Percentiles rank a stretch among this genome's conserved stretches.
These are phyloP conservation scores for Camelina laxa DNA, from an alignment of 345 rosid species.

Conservation along the genomic window DNA sequence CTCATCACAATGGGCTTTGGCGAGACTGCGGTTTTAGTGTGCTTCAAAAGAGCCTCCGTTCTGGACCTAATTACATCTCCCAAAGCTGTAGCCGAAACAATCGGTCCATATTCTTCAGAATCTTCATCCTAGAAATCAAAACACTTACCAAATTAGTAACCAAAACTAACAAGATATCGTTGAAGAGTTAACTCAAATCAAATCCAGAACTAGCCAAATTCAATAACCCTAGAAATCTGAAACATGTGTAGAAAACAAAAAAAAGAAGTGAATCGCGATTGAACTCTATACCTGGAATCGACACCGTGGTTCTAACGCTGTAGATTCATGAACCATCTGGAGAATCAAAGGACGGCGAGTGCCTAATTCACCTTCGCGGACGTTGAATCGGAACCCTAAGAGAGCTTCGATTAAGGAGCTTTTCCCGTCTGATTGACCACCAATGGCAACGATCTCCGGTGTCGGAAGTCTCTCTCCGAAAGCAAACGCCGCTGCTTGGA, in stretches of 20 bases:
- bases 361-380: too few species aligned
- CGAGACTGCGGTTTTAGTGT: slow-evolving; percentile 79
- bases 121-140: slow-evolving; percentile 70
- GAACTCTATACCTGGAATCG: slow-evolving; percentile 70
- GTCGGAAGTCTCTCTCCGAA: too few species aligned
- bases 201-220: neutral
- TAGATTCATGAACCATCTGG: too few species aligned
- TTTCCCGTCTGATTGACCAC: too few species aligned
- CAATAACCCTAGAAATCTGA: neutral
- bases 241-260: neutral
- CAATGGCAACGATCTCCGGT: too few species aligned
- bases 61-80: slow-evolving; percentile 84
- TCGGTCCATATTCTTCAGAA: slow-evolving; percentile 86
- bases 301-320: slow-evolving; percentile 71
- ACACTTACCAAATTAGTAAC: neutral
- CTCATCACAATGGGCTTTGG: slow-evolving; percentile 95
- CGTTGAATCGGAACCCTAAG: too few species aligned
- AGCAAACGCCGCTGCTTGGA: too few species aligned
- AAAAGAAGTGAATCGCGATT: neutral
- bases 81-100: slow-evolving; percentile 66
- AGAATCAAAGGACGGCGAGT: too few species aligned
- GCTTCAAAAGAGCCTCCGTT: slow-evolving; percentile 72
- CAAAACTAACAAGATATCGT: neutral
- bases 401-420: too few species aligned
- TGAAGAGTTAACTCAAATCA: too few species aligned